Base-by-base conservation (phyloP, 148 eudicot species). In the Fagopyrum tataricum region DNA sequence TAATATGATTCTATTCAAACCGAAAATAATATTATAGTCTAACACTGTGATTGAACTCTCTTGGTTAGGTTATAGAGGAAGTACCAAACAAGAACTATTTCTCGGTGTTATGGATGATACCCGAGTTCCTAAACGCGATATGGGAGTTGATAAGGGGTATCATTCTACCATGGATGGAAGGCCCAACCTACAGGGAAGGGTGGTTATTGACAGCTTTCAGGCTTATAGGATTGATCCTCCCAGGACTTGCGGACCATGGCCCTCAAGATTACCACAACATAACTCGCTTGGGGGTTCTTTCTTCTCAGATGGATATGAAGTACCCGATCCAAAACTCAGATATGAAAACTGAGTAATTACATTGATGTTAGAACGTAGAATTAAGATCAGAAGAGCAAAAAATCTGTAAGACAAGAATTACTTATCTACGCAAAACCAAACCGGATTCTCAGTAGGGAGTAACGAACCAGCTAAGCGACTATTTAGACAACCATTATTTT, bases 61-160 rank as follows among this genome's bases (percentile, higher is more conserved):
- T 37, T 37, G 66, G 26, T 13, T 82, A 90, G 96, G 82, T 78
- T 31, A 2, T 88, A 56, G 20, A 13, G 73, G 95, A 87, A 75
- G 97, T 87, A 74, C 94, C 89, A 72, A 80, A 91, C 83, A 86
- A 89, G 87, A 93, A 93, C 77, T 88, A 88, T 75, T 85, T 85
- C 74, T 91, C 97, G 13, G n/a, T 84, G 42, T 0, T 81, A n/a
- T 84, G 85, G 88, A 14, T 73, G 14, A 58, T 89, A 51, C 93
- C 95, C 0, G 85, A 82, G 75, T 62, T 46, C 74, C 1, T 86
- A 58, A 91, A 85, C 74, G 88, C 95, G 6, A 26, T 70, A 10
- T 87, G 90, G 95, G 98, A 93, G 84, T 70, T 93, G 21, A 68
- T 88, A n/a, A 86, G 92, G 73, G 78, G 97, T 20, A 80, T 89